Percentiles rank a stretch among this genome's conserved stretches.
Evolutionary conservation across 495 filamentous ascomycete species (phyloP).

Genomic region (Astrothelium macrocarpum): DNA sequence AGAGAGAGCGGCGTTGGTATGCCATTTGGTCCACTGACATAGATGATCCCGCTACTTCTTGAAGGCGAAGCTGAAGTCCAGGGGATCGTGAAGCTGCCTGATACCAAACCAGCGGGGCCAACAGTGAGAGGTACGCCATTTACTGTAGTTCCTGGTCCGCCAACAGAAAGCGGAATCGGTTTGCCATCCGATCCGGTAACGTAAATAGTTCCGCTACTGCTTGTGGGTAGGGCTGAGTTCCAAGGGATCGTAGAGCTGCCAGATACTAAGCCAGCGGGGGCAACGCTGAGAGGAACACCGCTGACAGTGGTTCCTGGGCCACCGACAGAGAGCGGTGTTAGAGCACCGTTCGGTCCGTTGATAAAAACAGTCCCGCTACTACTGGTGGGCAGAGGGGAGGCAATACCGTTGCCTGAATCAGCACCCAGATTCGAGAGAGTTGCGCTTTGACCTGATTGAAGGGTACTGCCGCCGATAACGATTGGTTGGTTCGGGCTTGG

Average conservation of each 20-base stretch:
- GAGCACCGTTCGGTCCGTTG: neutral
- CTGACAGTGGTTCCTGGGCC: neutral
- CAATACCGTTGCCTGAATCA: neutral
- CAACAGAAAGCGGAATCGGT: neutral
- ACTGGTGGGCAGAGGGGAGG: neutral
- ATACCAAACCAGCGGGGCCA: neutral
- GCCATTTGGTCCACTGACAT: neutral
- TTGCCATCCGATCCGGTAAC: neutral
- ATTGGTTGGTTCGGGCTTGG: neutral
- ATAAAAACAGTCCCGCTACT: neutral
- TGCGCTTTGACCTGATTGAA: neutral
- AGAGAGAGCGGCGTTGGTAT: neutral
- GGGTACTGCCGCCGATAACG: neutral
- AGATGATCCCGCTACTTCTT: no score
- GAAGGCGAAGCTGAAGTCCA: no score
- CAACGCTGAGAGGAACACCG: neutral
- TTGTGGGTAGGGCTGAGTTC: no score
- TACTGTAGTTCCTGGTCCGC: neutral
- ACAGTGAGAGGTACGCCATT: neutral
- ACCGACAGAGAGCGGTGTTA: neutral
- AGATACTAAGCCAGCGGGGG: neutral
- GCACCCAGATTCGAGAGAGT: neutral
- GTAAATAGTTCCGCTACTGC: no score
- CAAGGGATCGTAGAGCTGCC: neutral
- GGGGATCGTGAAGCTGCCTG: neutral